Conservation (phyloP, 2,329 filamentous ascomycete genomes). For the Pseudopithomyces maydicus region DNA sequence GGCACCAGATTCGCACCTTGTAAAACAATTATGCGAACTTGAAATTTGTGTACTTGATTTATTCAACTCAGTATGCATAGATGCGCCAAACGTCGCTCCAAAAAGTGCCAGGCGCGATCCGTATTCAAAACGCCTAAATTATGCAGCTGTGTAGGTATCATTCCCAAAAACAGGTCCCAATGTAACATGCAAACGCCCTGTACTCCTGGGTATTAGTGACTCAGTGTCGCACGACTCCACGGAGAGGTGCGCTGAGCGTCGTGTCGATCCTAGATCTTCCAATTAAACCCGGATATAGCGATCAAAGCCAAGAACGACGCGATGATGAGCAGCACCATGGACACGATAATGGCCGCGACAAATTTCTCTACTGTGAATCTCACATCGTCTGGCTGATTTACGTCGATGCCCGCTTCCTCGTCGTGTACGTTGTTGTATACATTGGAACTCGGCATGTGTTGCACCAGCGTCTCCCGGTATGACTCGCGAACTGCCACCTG, state of each 20-base stretch:
- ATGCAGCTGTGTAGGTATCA: slow-evolving; percentile 11
- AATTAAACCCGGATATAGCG: slow-evolving; percentile 5
- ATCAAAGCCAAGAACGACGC: slow-evolving; percentile 22
- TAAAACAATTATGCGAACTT: neutral
- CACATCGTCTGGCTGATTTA: slow-evolving; percentile 23
- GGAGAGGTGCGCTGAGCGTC: too few species aligned
- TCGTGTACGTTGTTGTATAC: slow-evolving; percentile 10
- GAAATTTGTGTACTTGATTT: neutral
- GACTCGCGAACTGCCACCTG: slow-evolving; percentile 28
- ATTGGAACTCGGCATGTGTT: slow-evolving; percentile 21
- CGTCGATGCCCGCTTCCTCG: slow-evolving; percentile 22
- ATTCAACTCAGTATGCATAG: neutral
- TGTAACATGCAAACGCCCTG: neutral
- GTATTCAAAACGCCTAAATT: slow-evolving; percentile 10
- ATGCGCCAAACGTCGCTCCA: slow-evolving; percentile 5
- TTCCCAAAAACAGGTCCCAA: slow-evolving; percentile 1
- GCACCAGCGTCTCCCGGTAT: slow-evolving; percentile 31
- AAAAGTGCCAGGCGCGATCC: neutral
- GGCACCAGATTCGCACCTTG: neutral
- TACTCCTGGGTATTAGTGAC: neutral
- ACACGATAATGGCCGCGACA: slow-evolving; percentile 31
- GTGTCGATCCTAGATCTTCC: neutral
- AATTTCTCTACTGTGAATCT: slow-evolving; percentile 29
- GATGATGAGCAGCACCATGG: slow-evolving; percentile 25
- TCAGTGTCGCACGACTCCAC: neutral